These are phyloP conservation scores for Leptodermis oblonga DNA, from an alignment of 257 asterid species.

Conservation along the genomic window DNA sequence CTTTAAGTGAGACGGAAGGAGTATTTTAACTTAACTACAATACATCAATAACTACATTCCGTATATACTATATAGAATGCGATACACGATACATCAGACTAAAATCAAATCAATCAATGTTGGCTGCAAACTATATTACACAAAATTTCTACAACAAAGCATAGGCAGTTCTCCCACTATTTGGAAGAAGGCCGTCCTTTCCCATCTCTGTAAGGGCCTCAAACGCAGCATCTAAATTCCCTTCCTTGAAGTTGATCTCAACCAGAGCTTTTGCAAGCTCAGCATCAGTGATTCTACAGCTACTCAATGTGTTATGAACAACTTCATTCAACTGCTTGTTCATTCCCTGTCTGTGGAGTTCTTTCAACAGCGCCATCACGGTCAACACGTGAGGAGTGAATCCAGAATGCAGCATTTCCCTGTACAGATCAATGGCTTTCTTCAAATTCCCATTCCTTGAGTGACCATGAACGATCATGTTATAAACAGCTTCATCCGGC, in stretches of 20 bases:
- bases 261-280: constrained; percentile 61
- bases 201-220: constrained; percentile 66
- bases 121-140: no score
- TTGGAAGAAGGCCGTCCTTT: constrained; percentile 83
- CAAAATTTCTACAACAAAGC: constrained; percentile 8
- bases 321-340: constrained; percentile 45
- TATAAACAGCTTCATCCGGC: constrained; percentile 63
- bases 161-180: constrained; percentile 42
- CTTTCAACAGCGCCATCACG: constrained; percentile 55
- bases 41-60: no score
- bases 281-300: constrained; percentile 63
- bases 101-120: no score
- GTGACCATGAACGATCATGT: constrained; percentile 70
- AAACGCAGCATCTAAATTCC: constrained; percentile 72
- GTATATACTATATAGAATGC: no score
- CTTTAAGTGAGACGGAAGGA: no score
- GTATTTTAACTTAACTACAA: no score
- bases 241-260: constrained; percentile 71
- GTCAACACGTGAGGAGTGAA: constrained; percentile 65
- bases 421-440: constrained; percentile 54
- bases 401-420: constrained; percentile 49
- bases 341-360: constrained; percentile 60
- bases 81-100: no score
- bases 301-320: constrained; percentile 43
- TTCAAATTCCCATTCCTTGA: constrained; percentile 55